These are phyloP conservation scores for Middelhovenomyces tepae DNA, from an alignment of 805 yeast genomes.

Conservation along the genomic window DNA sequence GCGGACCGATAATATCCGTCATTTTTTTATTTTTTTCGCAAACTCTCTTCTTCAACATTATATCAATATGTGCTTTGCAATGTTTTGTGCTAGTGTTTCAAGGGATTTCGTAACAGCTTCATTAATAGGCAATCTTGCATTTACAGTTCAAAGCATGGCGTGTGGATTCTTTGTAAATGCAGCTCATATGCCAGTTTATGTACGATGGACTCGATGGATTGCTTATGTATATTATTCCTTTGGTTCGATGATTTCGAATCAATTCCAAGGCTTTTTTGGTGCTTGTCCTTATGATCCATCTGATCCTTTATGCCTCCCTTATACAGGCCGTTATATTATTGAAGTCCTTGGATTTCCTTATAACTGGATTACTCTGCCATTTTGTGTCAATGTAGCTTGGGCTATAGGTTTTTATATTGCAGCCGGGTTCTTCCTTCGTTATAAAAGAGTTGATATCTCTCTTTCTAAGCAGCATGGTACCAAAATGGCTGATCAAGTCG, in stretches of 20 bases:
- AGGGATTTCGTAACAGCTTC: conserved; percentile 56
- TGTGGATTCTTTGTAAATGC: conserved; percentile 78
- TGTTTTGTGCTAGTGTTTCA: conserved; percentile 43
- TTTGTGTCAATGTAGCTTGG: conserved; percentile 52
- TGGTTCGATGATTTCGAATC: conserved; percentile 58
- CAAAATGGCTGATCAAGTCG: conserved; percentile 2
- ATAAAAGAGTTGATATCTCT: conserved; percentile 43
- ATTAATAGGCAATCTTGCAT: conserved; percentile 51
- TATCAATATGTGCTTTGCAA: conserved; percentile 48
- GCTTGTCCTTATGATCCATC: conserved; percentile 39
- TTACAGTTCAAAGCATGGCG: conserved; percentile 66
- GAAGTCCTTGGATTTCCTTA: conserved; percentile 49
- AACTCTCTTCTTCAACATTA: conserved; percentile 48
- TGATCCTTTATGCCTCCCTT: conserved; percentile 37
- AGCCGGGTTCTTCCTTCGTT: conserved; percentile 40
- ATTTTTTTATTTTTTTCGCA: conserved; percentile 57
- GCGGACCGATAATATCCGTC: conserved; percentile 34
- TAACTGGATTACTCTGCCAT: conserved; percentile 60
- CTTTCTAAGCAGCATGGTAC: conserved; percentile 32
- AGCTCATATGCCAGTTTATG: conserved; percentile 69
- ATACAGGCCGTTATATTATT: conserved; percentile 48
- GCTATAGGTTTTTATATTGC: conserved; percentile 42
- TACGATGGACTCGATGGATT: conserved; percentile 72
- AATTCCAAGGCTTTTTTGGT: conserved; percentile 54
- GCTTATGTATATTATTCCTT: conserved; percentile 74